Conservation (phyloP, 306 rosid genomes). For the Dalbergia cochinchinensis region DNA sequence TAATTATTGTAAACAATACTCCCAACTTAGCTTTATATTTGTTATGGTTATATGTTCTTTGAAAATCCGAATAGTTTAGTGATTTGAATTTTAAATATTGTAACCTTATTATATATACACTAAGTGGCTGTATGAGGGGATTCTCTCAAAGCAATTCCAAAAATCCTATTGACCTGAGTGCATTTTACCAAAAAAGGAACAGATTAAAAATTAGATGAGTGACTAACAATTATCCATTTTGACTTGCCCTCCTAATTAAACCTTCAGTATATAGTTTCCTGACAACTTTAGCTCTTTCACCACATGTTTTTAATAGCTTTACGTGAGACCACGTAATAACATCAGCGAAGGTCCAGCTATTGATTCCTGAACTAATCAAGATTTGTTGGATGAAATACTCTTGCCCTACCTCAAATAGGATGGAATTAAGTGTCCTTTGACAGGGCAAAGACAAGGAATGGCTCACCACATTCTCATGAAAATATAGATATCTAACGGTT, state of each 20-base stretch:
- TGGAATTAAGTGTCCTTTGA: background rate
- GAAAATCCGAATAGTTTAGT: background rate
- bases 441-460: slow-evolving; percentile 2
- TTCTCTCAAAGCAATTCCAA: background rate
- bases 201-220: background rate
- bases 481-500: slow-evolving; percentile 24
- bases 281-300: background rate
- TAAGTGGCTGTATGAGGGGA: background rate
- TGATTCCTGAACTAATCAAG: background rate
- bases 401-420: slow-evolving; percentile 8
- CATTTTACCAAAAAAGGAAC: background rate
- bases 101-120: background rate
- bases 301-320: slow-evolving; percentile 2
- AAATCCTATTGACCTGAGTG: background rate
- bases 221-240: background rate
- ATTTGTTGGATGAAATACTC: slow-evolving; percentile 7
- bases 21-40: background rate
- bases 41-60: background rate
- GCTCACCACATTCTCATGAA: background rate
- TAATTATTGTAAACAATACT: background rate
- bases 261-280: no score
- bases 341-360: background rate
- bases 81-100: background rate
- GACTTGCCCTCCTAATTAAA: background rate
- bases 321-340: background rate